Evolutionary conservation across 1,284 basidiomycete species (phyloP).

Genomic region (Puccinia hordei): DNA sequence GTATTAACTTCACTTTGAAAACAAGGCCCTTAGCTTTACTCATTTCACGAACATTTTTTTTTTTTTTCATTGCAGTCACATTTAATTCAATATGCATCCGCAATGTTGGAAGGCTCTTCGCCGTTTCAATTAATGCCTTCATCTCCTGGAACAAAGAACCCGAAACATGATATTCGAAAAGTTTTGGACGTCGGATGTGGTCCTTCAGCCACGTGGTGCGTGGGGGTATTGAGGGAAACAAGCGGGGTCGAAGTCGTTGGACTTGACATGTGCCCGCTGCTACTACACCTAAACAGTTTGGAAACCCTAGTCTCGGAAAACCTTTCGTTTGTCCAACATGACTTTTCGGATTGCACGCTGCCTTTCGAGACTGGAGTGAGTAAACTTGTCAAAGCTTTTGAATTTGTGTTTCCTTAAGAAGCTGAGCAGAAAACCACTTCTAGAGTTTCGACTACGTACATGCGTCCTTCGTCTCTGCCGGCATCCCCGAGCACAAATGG

Average conservation of each 20-base stretch:
- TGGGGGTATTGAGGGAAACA: constrained; percentile 7
- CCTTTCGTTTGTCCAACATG: constrained; percentile 17
- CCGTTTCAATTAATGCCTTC: constrained; percentile 2
- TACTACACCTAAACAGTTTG: background rate
- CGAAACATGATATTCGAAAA: background rate
- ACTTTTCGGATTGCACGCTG: constrained; percentile 24
- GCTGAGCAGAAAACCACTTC: background rate
- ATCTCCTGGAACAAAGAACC: background rate
- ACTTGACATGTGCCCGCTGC: constrained; percentile 36
- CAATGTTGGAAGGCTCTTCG: constrained; percentile 8
- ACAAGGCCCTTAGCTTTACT: background rate
- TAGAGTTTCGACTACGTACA: constrained; percentile 46
- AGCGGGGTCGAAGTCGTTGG: background rate
- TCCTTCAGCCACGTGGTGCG: constrained; percentile 42
- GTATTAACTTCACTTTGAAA: background rate
- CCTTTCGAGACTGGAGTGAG: constrained; percentile 37
- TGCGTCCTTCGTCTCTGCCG: constrained; percentile 28
- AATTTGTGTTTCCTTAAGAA: too few species aligned
- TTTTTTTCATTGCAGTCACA: background rate
- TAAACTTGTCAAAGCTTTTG: background rate
- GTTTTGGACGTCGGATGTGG: constrained; percentile 44
- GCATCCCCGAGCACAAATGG: constrained; percentile 43
- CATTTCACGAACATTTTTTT: background rate
- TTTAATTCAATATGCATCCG: constrained; percentile 34
- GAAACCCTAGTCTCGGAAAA: constrained; percentile 14